Evolutionary conservation across 148 eudicot species (phyloP), one percentile per base, ranked within the genome.

Genomic region (Amaranthus palmeri): DNA sequence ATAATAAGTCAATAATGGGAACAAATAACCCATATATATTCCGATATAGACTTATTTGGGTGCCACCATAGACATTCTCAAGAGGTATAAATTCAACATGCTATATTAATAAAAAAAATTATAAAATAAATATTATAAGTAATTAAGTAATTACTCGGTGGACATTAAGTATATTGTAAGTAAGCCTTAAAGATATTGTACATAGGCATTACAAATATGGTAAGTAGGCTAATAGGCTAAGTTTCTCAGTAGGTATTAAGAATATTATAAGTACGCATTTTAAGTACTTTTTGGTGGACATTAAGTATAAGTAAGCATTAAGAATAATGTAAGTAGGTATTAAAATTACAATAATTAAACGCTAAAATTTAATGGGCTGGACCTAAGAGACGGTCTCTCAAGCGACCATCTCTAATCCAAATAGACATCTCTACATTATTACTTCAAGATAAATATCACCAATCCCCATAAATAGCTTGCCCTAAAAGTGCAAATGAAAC

Each of bases 401-500:
- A 58, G 42, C 8, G 60, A 18, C 5, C 12, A 14, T 9, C 10
- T 74, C 10, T 55, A 2, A 3, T 44, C 68, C 3, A 65, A 40
- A 65, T 15, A 44, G 48, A 45, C 43, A 11, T 17, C 41, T 15
- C n/a, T 14, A 6, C 36, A 25, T 25, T 25, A 25, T 25, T 25
- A 25, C 36, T 25, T 25, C 11, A 58, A 58, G 61, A 58, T 58
- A 61, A 56, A 25, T 25, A 54, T 36, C 44, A 72, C 43, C 61
- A 17, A 70, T 13, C 46, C 65, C 44, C 6, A 15, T 45, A 68
- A 66, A 49, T 49, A 70, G 65, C 74, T 67, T 42, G 66, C 64
- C 65, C 70, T 10, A 8, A 77, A 55, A 48, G 70, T 50, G 67
- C 59, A 58, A 72, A 54, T 44, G 70, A 47, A 53, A 55, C 45